These are phyloP conservation scores for Aphanoascus verrucosus DNA, from an alignment of 2,329 filamentous ascomycete species.

Conservation along the genomic window DNA sequence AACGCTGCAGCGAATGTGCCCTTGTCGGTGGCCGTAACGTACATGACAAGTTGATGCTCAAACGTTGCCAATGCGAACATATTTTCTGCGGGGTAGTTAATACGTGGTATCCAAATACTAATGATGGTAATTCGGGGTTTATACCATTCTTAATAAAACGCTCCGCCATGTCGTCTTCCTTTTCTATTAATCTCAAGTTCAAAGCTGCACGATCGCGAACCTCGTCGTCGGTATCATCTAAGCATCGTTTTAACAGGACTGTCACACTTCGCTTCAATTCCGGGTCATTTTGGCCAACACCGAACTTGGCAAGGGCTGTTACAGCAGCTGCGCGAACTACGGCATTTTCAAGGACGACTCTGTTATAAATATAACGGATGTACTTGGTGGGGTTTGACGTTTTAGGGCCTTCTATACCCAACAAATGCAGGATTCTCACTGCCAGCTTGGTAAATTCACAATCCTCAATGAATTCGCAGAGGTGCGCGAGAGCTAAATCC, in stretches of 20 bases:
- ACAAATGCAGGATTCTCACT: constrained; percentile 84
- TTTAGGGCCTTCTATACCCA: constrained; percentile 89
- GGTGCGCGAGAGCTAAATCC: constrained; percentile 64
- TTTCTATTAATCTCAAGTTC: constrained; percentile 82
- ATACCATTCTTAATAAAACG: constrained; percentile 88
- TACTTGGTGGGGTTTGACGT: constrained; percentile 96
- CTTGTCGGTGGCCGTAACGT: constrained; percentile 86
- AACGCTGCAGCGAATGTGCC: constrained; percentile 75
- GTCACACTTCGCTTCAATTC: constrained; percentile 94
- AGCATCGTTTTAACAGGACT: constrained; percentile 80
- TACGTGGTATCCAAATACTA: background rate
- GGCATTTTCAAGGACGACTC: constrained; percentile 92
- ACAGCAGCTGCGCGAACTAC: constrained; percentile 91
- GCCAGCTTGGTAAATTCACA: constrained; percentile 98
- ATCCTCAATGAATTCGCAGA: constrained; percentile 98
- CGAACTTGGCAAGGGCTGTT: constrained; percentile 91
- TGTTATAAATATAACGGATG: constrained; percentile 98
- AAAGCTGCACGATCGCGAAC: constrained; percentile 90
- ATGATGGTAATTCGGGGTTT: constrained; percentile 17
- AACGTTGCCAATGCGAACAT: constrained; percentile 93
- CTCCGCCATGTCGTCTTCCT: constrained; percentile 75
- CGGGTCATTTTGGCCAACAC: constrained; percentile 87
- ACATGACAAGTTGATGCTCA: constrained; percentile 94
- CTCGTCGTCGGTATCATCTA: constrained; percentile 96
- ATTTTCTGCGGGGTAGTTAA: constrained; percentile 50